These are phyloP conservation scores for Bjerkandera adusta DNA, from an alignment of 1,284 basidiomycete genomes.

Conservation along the genomic window DNA sequence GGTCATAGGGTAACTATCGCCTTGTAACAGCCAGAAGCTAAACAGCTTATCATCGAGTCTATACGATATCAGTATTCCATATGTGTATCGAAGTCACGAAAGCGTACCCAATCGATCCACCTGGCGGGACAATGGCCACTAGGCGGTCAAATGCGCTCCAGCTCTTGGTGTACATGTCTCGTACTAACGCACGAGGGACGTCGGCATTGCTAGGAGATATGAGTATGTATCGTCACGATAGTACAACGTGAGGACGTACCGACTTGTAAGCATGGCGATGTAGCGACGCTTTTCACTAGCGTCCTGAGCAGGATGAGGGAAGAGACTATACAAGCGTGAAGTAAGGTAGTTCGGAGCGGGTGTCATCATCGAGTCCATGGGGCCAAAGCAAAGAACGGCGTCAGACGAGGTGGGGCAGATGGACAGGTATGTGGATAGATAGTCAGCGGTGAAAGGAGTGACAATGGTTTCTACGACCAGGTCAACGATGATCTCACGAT, in stretches of 20 bases:
- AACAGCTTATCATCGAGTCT: conserved; percentile 87
- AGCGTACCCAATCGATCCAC: conserved; percentile 79
- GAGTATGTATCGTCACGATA: conserved; percentile 1
- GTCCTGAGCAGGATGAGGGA: conserved; percentile 78
- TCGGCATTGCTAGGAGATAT: conserved; percentile 65
- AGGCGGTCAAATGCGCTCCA: conserved; percentile 86
- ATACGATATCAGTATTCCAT: conserved; percentile 8
- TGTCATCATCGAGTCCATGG: conserved; percentile 73
- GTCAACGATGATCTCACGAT: too few species aligned
- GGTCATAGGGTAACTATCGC: conserved; percentile 66
- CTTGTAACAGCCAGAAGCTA: conserved; percentile 82
- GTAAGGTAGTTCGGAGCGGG: conserved; percentile 71
- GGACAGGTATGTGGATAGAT: conserved; percentile 72
- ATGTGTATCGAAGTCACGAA: background rate
- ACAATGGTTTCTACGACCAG: conserved; percentile 59
- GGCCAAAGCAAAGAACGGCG: conserved; percentile 72
- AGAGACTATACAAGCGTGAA: conserved; percentile 65
- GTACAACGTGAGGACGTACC: conserved; percentile 37
- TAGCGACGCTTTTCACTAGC: conserved; percentile 68
- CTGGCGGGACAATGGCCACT: conserved; percentile 81
- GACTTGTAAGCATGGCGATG: conserved; percentile 64
- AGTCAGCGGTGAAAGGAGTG: conserved; percentile 73
- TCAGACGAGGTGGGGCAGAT: conserved; percentile 67
- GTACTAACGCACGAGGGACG: conserved; percentile 77
- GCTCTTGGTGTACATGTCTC: conserved; percentile 87